Conservation (phyloP, 140 eudicot genomes). For the Anethum foeniculum region DNA sequence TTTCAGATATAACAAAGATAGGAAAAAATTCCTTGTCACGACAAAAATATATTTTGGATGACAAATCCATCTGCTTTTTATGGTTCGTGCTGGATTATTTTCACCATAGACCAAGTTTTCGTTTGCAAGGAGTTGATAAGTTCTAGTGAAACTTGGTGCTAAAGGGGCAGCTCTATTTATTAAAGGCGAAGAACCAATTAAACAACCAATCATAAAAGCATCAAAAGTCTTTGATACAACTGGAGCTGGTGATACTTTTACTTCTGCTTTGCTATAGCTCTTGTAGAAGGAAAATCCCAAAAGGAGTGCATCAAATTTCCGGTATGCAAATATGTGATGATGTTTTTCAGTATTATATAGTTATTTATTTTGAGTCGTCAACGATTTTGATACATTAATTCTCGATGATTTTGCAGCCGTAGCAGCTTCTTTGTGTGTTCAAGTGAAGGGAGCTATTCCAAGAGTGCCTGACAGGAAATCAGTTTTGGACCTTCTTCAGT, state of each 20-base stretch:
- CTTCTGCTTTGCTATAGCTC: slow-evolving; percentile 95
- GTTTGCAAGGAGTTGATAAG: slow-evolving; percentile 73
- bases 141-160: slow-evolving; percentile 88
- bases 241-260: slow-evolving; percentile 96
- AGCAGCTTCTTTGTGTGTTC: slow-evolving; percentile 96
- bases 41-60: not conserved
- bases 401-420: slow-evolving; percentile 57
- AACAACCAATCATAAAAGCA: slow-evolving; percentile 69
- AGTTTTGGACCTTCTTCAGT: slow-evolving; percentile 65
- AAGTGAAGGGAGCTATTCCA: slow-evolving; percentile 97
- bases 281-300: slow-evolving; percentile 79
- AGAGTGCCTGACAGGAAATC: slow-evolving; percentile 89
- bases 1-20: not conserved
- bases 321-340: slow-evolving; percentile 32
- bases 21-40: not conserved
- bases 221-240: slow-evolving; percentile 82
- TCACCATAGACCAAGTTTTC: not conserved
- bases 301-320: slow-evolving; percentile 77
- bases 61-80: not conserved
- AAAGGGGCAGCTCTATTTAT: slow-evolving; percentile 74
- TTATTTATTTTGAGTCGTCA: not conserved
- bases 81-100: not conserved
- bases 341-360: not conserved
- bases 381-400: slow-evolving; percentile 15
- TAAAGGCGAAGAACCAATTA: slow-evolving; percentile 78